Evolutionary conservation across 179 eudicot species (phyloP).

Genomic region (Nepenthes alata): DNA sequence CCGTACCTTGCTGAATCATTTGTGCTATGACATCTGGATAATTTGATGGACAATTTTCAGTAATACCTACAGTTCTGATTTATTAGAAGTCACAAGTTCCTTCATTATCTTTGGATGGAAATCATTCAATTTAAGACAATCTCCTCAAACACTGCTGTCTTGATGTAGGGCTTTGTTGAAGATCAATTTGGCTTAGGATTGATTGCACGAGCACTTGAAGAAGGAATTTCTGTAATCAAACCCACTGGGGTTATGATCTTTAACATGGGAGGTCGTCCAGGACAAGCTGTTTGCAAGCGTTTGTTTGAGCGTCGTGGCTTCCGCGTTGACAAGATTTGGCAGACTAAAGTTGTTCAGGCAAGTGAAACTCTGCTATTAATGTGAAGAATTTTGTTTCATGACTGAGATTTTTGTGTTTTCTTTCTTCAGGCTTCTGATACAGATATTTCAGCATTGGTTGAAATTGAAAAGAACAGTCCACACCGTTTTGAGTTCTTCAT

Average conservation of each 20-base stretch:
- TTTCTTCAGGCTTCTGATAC: conserved; percentile 86
- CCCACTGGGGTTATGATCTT: conserved; percentile 92
- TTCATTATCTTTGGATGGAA: neutral
- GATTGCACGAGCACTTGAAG: conserved; percentile 96
- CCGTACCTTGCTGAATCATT: neutral
- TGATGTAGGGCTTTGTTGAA: conserved; percentile 81
- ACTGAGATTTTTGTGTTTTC: conserved; percentile 8
- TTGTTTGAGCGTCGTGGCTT: conserved; percentile 96
- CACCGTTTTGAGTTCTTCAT: conserved; percentile 99
- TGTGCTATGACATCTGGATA: too few species aligned
- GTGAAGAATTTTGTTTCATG: neutral
- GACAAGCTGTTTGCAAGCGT: conserved; percentile 94
- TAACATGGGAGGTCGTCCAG: conserved; percentile 99
- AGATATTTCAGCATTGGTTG: conserved; percentile 90
- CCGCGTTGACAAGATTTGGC: conserved; percentile 80
- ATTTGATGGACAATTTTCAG: too few species aligned
- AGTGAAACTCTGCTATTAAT: conserved; percentile 4
- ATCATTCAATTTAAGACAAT: neutral
- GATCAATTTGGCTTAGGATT: conserved; percentile 96
- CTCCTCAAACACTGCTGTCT: neutral
- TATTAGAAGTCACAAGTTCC: neutral
- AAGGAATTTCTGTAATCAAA: conserved; percentile 89
- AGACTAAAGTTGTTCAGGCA: conserved; percentile 92
- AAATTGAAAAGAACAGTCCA: conserved; percentile 92
- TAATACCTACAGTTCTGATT: neutral